Base-by-base conservation (phyloP, 805 yeast genomes). In the Metschnikowia vanudenii region DNA sequence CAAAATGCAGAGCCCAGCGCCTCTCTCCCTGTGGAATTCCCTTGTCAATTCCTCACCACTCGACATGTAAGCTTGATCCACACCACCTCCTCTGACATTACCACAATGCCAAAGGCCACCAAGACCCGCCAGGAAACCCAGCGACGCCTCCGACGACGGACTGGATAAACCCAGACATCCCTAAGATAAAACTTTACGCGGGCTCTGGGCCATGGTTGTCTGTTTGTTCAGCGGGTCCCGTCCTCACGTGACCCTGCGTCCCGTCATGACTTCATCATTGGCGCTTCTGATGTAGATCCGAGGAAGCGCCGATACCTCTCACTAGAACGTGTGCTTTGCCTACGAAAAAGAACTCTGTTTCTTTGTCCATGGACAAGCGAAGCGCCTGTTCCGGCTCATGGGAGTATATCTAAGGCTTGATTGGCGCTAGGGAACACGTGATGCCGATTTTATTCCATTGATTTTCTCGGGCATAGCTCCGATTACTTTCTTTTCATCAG, bases 101-200 rank as follows among this genome's bases (percentile, higher is more conserved):
- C n/a, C 12, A 22, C 19, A 22, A 17, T 43, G 46, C n/a, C 46
- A 43, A 43, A 12, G 19, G 41, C 46, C 37, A 30, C n/a, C 28
- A 43, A 18, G 8, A 22, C 4, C 24, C 8, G 24, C 33, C 41
- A 37, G 16, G 41, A 43, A 32, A 43, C 46, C 41, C 46, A 37
- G 37, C 10, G 41, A 41, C 30, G 37, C 46, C 31, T 41, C 28
- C 14, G 14, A 37, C 24, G 16, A 10, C 8, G 28, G 22, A 32
- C 16, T 3, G 24, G 33, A 31, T 18, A 47, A 39, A 49, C 29
- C 55, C 17, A 46, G 45, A 53, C 57, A 45, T 45, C 57, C 53
- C 53, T 48, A 53, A 49, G 45, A 39, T 37, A 13, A 31, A 13
- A 29, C 18, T 10, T 5, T 5, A 8, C 8, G 4, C 24, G 8